Evolutionary conservation across 2,329 filamentous ascomycete species (phyloP), one percentile per base, ranked within the genome.

Genomic region (Madurella mycetomatis): DNA sequence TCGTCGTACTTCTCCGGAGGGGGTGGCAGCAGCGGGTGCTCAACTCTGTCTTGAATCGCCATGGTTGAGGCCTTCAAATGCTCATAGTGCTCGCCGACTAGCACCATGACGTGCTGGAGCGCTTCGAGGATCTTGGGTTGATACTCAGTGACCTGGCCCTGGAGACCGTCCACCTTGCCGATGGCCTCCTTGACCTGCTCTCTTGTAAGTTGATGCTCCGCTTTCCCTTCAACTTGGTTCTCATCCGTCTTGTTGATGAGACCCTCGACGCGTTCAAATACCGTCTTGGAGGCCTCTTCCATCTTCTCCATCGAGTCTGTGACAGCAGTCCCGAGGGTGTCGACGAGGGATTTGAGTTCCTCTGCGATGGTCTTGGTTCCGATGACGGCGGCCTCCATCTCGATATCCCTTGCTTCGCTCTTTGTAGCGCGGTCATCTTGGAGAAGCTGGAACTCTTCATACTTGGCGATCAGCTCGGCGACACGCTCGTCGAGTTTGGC

Each of bases 51-150:
- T 60, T 83, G 75, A 19, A 86, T 74, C 2, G 76, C 74, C 7
- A 70, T 76, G 1, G 77, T 73, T 0, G 85, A 80, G 43, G 81
- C 79, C 70, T 92, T 90, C 13, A 90, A 88, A 66, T 95, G 89
- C 62, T 95, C 90, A 65, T 88, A 96, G 68, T 97, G 92, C 67
- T 95, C 83, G 19, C 84, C 87, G 51, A 96, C 88, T 19, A 95
- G 79, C 8, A 84, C 77, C 40, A 95, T 78, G n/a, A 97, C 84
- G 64, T 96, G 89, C 64, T 90, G 87, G 60, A 99, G 83, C 0
- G 88, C 83, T 50, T 92, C 86, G 54, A 96, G 81, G 61, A 97
- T 88, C 72, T 95, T 88, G 1, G 94, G 94, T 63, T 96, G 87
- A 60, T 87, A 87, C 68, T 96, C 91, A 9, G 81, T 82, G 31